phyloP scores from a whole-genome alignment of 2,329 filamentous ascomycete genomes.

The Sordariomycetes sp. region DNA sequence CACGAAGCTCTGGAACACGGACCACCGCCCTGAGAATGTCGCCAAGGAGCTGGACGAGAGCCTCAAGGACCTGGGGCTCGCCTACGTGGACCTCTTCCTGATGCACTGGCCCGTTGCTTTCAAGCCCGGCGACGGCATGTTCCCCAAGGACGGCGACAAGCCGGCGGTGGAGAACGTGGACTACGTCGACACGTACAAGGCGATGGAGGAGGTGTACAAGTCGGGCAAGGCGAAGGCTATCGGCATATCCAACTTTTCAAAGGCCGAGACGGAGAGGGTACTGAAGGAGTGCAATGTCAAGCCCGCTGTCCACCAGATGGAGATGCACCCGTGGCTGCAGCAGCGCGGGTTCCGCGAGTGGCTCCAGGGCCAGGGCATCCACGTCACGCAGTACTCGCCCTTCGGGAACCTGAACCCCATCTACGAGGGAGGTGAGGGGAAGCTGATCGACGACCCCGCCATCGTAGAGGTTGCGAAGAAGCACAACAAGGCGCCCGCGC shows the following conservation, averaged over 20 bases:
- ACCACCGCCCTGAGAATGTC: conserved; percentile 56
- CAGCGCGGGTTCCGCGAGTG: conserved; percentile 68
- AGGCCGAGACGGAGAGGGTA: conserved; percentile 66
- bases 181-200: conserved; percentile 66
- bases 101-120: conserved; percentile 61
- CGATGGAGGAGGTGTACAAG: conserved; percentile 55
- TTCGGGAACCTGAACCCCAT: conserved; percentile 59
- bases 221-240: conserved; percentile 67
- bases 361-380: conserved; percentile 60
- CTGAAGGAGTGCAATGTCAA: conserved; percentile 47
- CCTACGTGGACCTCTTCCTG: conserved; percentile 58
- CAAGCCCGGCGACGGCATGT: conserved; percentile 21
- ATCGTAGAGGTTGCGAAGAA: conserved; percentile 48
- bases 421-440: conserved; percentile 18
- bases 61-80: conserved; percentile 45
- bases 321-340: conserved; percentile 69
- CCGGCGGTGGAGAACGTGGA: conserved; percentile 55
- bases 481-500: conserved; percentile 58
- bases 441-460: conserved; percentile 51
- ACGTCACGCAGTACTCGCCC: conserved; percentile 62
- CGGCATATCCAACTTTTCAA: conserved; percentile 77
- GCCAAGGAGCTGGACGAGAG: conserved; percentile 45
- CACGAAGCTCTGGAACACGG: conserved; percentile 72
- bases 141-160: conserved; percentile 37
- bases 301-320: conserved; percentile 71